Base-by-base conservation (phyloP, 495 filamentous ascomycete genomes). In the Neurospora sp. region DNA sequence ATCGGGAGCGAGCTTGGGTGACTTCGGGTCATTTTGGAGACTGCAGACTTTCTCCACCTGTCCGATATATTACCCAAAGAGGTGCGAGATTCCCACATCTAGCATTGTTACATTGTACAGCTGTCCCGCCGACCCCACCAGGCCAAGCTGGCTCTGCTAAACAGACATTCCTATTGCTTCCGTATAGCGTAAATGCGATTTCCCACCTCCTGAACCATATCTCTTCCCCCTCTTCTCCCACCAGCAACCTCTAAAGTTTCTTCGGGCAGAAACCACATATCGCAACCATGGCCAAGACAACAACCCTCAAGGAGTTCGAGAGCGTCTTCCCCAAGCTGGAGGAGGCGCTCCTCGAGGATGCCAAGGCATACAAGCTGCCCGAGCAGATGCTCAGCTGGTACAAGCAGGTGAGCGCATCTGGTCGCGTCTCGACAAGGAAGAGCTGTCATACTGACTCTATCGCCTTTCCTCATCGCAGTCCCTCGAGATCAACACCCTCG, bases 321-420 rank as follows among this genome's bases (percentile, higher is more conserved):
- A 83, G 87, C 18, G 85, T 97, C 79, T 97, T 96, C 86, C 93
- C 91, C 68, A 87, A 89, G 74, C 86, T 95, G 72, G 87, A 93
- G 79, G 86, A 92, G 77, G 93, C 92, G 74, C 84, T 99, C 69
- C 85, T 92, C 65, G 88, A 85, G 76, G 88, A 94, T 81, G 90
- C 89, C 73, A 88, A 89, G 83, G 83, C 87, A 73, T 97, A 96
- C 83, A 92, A 93, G 61, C 85, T 97, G 35, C 94, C 96, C 69
- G 83, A 89, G 69, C 88, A 94, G 79, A 91, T 92, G 42, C 81
- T 94, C n/a, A 86, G 93, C 69, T 98, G 95, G 96, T 93, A 92
- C 77, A 87, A 92, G 81, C 87, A 92, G 83, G 96, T 97, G 80
- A 74, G 85, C 73, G 22, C 53, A 65, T 74, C 59, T 41, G 20